A percentile compares a stretch with the other conserved stretches of the same genome.
Evolutionary conservation across 371 early-diverging fungal genomes (phyloP).

Genomic region (Scutellospora calospora): DNA sequence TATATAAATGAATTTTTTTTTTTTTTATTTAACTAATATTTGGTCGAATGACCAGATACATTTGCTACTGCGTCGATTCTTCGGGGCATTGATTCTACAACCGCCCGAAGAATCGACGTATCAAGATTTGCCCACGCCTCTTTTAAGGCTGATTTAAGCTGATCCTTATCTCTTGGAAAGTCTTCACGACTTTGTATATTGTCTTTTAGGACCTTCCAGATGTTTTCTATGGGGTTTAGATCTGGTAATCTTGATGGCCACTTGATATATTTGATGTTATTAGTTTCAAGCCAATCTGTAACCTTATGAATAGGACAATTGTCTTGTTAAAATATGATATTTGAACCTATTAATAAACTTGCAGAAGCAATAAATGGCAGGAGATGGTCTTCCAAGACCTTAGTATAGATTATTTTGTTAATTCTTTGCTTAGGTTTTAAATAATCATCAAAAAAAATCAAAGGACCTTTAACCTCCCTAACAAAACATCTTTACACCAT

Average conservation of each 20-base stretch:
- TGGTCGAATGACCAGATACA: background rate
- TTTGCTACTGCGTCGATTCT: background rate
- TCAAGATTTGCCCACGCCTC: background rate
- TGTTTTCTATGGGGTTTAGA: slow-evolving; percentile 14
- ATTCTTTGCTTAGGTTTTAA: too few relatives aligned
- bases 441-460: too few relatives aligned
- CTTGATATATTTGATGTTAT: slow-evolving; percentile 8
- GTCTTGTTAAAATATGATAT: too few relatives aligned
- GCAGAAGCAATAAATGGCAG: too few relatives aligned
- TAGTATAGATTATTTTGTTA: too few relatives aligned
- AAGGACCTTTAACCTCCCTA: too few relatives aligned
- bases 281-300: background rate
- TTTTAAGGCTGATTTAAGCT: background rate
- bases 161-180: background rate
- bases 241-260: slow-evolving; percentile 11
- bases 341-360: too few relatives aligned
- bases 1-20: too few relatives aligned
- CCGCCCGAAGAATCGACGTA: background rate
- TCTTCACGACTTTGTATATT: slow-evolving; percentile 18
- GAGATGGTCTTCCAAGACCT: too few relatives aligned
- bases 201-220: slow-evolving; percentile 13
- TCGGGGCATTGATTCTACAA: background rate
- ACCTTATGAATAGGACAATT: too few relatives aligned
- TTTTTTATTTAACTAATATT: slow-evolving; percentile 19
- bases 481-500: too few relatives aligned